These are phyloP conservation scores for Endothia cerciana DNA, from an alignment of 2,329 filamentous ascomycete genomes.

Conservation along the genomic window DNA sequence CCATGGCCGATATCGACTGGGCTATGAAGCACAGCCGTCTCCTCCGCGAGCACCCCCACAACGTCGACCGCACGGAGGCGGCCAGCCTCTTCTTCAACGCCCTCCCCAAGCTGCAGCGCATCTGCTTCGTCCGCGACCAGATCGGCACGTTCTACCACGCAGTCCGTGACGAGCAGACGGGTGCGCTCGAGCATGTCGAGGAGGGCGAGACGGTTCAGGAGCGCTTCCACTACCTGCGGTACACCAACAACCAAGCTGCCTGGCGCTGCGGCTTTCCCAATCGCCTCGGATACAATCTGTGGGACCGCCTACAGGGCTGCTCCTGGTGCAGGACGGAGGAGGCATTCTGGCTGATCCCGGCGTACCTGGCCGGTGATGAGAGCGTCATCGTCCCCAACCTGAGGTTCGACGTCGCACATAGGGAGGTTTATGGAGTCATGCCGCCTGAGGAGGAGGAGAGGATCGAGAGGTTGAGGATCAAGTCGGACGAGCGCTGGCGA, in stretches of 20 bases:
- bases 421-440: not conserved
- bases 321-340: not conserved
- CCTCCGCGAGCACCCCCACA: slow-evolving; percentile 9
- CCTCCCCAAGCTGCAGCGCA: slow-evolving; percentile 19
- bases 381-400: slow-evolving; percentile 6
- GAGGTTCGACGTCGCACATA: not conserved
- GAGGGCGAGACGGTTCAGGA: slow-evolving; percentile 12
- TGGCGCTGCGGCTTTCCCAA: slow-evolving; percentile 28
- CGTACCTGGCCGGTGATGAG: slow-evolving; percentile 9
- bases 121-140: slow-evolving; percentile 27
- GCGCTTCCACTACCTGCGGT: slow-evolving; percentile 12
- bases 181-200: slow-evolving; percentile 11
- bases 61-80: slow-evolving; percentile 15
- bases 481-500: no score
- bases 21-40: slow-evolving; percentile 22
- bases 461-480: not conserved
- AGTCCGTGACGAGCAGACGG: not conserved
- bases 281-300: slow-evolving; percentile 17
- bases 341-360: slow-evolving; percentile 18
- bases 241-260: not conserved
- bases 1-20: slow-evolving; percentile 17
- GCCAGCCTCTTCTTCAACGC: slow-evolving; percentile 21
- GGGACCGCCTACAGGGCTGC: not conserved
- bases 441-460: slow-evolving; percentile 1
- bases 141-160: slow-evolving; percentile 21